A percentile compares a stretch with the other conserved stretches of the same genome.
Conservation (phyloP, 768 basidiomycete genomes). For the Fomitopsis pulvina region DNA sequence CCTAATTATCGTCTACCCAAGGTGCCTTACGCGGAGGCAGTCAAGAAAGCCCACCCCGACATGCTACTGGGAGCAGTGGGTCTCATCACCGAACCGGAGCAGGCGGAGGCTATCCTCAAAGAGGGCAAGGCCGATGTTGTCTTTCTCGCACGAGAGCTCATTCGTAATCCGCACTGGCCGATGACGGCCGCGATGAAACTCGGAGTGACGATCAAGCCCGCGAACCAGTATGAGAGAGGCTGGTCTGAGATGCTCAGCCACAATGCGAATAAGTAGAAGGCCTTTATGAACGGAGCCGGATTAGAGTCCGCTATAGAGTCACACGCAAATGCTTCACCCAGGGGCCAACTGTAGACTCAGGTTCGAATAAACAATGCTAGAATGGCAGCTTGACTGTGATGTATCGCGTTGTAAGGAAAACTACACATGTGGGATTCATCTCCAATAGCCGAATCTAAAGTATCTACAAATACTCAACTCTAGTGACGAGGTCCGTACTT, state of each 20-base stretch:
- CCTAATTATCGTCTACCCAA: constrained; percentile 17
- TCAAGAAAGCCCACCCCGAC: constrained; percentile 54
- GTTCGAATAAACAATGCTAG: too few relatives aligned
- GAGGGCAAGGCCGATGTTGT: constrained; percentile 64
- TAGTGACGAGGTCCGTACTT: too few relatives aligned
- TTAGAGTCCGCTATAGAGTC: too few relatives aligned
- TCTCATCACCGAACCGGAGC: constrained; percentile 55
- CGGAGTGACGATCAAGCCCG: constrained; percentile 57
- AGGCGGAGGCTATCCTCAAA: constrained; percentile 56
- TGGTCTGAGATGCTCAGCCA: constrained; percentile 28
- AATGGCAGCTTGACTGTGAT: too few relatives aligned
- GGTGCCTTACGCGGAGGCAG: constrained; percentile 62
- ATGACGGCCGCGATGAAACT: constrained; percentile 56
- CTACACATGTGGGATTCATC: too few relatives aligned
- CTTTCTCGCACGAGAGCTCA: constrained; percentile 58
- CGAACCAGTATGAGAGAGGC: constrained; percentile 65
- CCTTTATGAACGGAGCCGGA: too few relatives aligned
- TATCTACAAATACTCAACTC: too few relatives aligned
- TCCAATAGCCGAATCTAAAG: too few relatives aligned
- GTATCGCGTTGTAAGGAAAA: too few relatives aligned
- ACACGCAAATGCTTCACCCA: too few relatives aligned
- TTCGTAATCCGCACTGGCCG: constrained; percentile 63
- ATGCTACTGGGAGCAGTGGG: constrained; percentile 62
- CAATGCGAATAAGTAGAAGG: not conserved
- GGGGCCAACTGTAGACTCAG: too few relatives aligned